Base-by-base conservation (phyloP, 106 monocot species). In the Dendrobium huoshanense region DNA sequence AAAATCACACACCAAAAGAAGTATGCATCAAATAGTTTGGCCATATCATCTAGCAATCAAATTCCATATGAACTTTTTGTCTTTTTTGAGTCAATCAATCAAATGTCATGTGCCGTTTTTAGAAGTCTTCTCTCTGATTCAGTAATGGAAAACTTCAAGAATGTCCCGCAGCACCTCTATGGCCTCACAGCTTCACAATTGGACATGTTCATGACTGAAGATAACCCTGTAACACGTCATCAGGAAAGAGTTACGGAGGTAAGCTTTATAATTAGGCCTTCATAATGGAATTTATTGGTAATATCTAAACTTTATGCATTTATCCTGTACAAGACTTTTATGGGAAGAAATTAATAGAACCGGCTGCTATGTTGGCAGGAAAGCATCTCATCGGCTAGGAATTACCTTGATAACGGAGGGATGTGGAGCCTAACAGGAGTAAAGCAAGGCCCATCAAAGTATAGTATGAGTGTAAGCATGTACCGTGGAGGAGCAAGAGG, bases 171-270 rank as follows among this genome's bases (percentile, higher is more conserved):
- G 70, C 79, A 87, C 55, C 81, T 98, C 18, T 98, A 91, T 84
- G 94, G 98, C 15, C 85, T 98, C 58, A 80, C 70, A 55, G 59
- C 85, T 75, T 88, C 94, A 51, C 98, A 98, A 85, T 87, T 95
- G 87, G 91, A 92, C 86, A 97, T 97, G 97, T 97, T 94, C 85
- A 97, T 90, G 94, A 92, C 92, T 72, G 94, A 97, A 85, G 97
- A 97, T 81, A 92, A 85, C 67, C 86, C 91, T 47, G 77, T 89
- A n/a, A 86, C 81, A 24, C 83, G 89, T 48, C 92, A 97, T 85
- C 75, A 90, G 55, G 75, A 87, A 75, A 88, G 90, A 83, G 90
- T 97, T 81, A 94, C 92, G 7, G 94, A 92, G 90, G 94, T 94
- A 41, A 37, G 78, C 65, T 27, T 64, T 55, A 78, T 22, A 67